Evolutionary conservation across 305 asterid species (phyloP).

Genomic region (Plantago coronopus): DNA sequence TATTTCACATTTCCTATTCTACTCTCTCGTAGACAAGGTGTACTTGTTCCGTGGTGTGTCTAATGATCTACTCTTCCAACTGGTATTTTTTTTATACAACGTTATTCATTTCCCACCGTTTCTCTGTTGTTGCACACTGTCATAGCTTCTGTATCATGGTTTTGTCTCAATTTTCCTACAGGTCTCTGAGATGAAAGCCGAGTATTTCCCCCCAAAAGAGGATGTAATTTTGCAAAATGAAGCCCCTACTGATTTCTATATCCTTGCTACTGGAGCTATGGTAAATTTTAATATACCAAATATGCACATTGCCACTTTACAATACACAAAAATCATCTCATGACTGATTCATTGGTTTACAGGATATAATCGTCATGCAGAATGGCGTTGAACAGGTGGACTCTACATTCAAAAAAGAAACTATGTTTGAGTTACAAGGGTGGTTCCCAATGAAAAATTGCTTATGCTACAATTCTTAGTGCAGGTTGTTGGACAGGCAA

Average conservation of each 20-base stretch:
- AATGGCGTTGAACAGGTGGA: slow-evolving; percentile 60
- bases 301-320: not conserved
- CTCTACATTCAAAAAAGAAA: not conserved
- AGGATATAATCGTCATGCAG: slow-evolving; percentile 66
- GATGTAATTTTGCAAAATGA: slow-evolving; percentile 85
- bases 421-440: not conserved
- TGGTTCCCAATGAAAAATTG: not conserved
- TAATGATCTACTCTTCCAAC: slow-evolving; percentile 77
- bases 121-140: not conserved
- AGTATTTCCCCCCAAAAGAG: slow-evolving; percentile 86
- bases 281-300: slow-evolving; percentile 32
- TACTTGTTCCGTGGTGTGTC: slow-evolving; percentile 80
- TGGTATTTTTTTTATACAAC: slow-evolving; percentile 37
- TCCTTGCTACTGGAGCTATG: slow-evolving; percentile 79
- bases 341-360: slow-evolving; percentile 19
- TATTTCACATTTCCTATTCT: slow-evolving; percentile 79
- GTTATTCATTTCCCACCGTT: slow-evolving; percentile 5
- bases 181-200: slow-evolving; percentile 96
- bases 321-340: not conserved
- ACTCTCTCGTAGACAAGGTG: slow-evolving; percentile 59
- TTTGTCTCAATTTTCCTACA: slow-evolving; percentile 19
- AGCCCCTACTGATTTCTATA: slow-evolving; percentile 80
- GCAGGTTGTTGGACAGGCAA: slow-evolving; percentile 78
- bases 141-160: not conserved
- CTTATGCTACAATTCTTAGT: slow-evolving; percentile 21